Conservation (phyloP, 2,329 filamentous ascomycete genomes). For the Drechslerella coelobrocha region DNA sequence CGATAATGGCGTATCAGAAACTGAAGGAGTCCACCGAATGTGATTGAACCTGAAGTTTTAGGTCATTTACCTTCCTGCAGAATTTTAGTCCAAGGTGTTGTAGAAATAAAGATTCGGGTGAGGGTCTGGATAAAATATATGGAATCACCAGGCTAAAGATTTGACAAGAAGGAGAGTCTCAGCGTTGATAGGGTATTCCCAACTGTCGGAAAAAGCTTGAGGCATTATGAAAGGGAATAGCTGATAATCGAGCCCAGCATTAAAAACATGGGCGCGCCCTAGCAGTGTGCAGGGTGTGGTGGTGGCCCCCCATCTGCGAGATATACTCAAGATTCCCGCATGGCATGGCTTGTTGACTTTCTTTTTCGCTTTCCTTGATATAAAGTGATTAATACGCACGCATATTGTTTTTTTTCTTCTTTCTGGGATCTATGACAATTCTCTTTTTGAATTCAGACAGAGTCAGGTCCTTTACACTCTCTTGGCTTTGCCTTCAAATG, state of each 20-base stretch:
- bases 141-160: conserved; percentile 48
- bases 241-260: conserved; percentile 51
- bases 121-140: conserved; percentile 51
- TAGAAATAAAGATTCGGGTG: conserved; percentile 50
- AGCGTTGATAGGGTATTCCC: conserved; percentile 50
- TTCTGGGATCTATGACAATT: conserved; percentile 28
- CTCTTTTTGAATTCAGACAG: conserved; percentile 47
- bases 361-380: conserved; percentile 36
- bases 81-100: conserved; percentile 42
- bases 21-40: conserved; percentile 14
- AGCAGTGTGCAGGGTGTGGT: conserved; percentile 37
- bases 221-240: conserved; percentile 50
- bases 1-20: conserved; percentile 48
- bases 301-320: conserved; percentile 51
- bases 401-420: conserved; percentile 40
- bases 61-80: conserved; percentile 35
- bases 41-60: conserved; percentile 14
- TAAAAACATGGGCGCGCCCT: conserved; percentile 45
- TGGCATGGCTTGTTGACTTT: conserved; percentile 47
- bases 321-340: conserved; percentile 50
- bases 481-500: conserved; percentile 18
- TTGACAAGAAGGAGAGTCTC: conserved; percentile 47
- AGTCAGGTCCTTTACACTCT: conserved; percentile 24
- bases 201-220: conserved; percentile 51
- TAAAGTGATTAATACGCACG: conserved; percentile 41